phyloP scores from a whole-genome alignment of 2,329 filamentous ascomycete species.

The Catunica adiposa region DNA sequence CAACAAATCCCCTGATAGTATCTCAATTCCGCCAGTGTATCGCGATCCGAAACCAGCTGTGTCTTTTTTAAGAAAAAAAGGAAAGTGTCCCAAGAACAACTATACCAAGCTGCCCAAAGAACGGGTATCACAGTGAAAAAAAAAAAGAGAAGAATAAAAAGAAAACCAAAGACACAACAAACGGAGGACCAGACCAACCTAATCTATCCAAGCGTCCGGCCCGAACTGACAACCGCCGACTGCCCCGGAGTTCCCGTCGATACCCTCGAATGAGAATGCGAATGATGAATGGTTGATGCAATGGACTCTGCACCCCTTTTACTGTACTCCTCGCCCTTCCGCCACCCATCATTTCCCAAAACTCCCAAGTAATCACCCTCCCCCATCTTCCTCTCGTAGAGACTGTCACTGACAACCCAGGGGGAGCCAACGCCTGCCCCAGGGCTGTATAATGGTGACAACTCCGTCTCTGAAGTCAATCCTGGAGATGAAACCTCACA shows the following conservation, averaged over 20 bases:
- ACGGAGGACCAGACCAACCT: constrained; percentile 1
- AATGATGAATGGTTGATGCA: constrained; percentile 7
- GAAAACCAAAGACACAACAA: constrained; percentile 16
- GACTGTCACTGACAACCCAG: constrained; percentile 54
- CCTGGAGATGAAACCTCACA: constrained; percentile 9
- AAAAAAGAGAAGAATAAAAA: constrained; percentile 10
- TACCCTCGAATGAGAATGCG: neutral
- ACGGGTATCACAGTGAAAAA: constrained; percentile 14
- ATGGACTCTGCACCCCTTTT: neutral
- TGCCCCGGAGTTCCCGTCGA: constrained; percentile 18
- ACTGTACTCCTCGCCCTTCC: neutral
- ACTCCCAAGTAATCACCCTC: constrained; percentile 78
- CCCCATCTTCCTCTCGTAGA: constrained; percentile 80
- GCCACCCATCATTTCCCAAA: constrained; percentile 37
- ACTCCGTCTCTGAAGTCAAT: constrained; percentile 5
- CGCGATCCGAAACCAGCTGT: constrained; percentile 2
- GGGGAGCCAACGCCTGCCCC: constrained; percentile 29
- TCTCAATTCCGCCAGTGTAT: neutral
- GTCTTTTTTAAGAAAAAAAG: constrained; percentile 12
- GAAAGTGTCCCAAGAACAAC: constrained; percentile 9
- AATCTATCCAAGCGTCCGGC: constrained; percentile 32
- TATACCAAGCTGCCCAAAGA: neutral
- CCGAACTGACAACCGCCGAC: constrained; percentile 34
- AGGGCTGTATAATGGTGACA: constrained; percentile 17
- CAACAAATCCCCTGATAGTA: neutral